A percentile compares a stretch with the other conserved stretches of the same genome.
These are phyloP conservation scores for Veloboletus limbatus DNA, from an alignment of 1,284 basidiomycete genomes.

Conservation along the genomic window DNA sequence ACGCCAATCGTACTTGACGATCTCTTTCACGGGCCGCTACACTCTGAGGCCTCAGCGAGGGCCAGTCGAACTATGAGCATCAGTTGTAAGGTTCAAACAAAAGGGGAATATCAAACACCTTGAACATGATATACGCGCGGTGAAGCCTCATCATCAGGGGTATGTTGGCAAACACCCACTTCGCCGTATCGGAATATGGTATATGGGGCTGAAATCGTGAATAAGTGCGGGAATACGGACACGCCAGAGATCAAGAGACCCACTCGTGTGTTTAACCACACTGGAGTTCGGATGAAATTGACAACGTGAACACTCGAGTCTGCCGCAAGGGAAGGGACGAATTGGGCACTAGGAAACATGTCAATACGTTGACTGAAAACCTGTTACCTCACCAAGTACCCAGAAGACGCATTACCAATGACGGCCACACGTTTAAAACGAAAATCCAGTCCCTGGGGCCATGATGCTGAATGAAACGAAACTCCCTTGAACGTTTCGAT, in stretches of 20 bases:
- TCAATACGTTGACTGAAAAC: conserved; percentile 5
- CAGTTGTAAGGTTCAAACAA: not conserved
- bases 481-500: conserved; percentile 41
- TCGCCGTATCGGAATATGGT: conserved; percentile 26
- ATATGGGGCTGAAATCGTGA: conserved; percentile 20
- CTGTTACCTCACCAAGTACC: conserved; percentile 13
- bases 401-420: conserved; percentile 52
- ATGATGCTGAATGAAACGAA: conserved; percentile 47
- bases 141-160: conserved; percentile 35
- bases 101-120: conserved; percentile 7
- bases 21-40: conserved; percentile 13
- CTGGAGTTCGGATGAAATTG: conserved; percentile 36
- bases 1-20: conserved; percentile 14
- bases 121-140: conserved; percentile 31
- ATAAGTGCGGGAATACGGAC: not conserved
- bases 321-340: conserved; percentile 34
- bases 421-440: conserved; percentile 45
- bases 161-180: conserved; percentile 38
- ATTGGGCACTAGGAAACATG: conserved; percentile 31
- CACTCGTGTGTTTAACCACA: conserved; percentile 36
- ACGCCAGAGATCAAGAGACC: conserved; percentile 1
- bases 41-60: conserved; percentile 12
- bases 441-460: conserved; percentile 41
- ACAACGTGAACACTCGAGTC: conserved; percentile 34
- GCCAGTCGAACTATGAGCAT: conserved; percentile 20